Evolutionary conservation across 176 grass and related monocot genomes (phyloP).

Genomic region (Alloteropsis semialata): DNA sequence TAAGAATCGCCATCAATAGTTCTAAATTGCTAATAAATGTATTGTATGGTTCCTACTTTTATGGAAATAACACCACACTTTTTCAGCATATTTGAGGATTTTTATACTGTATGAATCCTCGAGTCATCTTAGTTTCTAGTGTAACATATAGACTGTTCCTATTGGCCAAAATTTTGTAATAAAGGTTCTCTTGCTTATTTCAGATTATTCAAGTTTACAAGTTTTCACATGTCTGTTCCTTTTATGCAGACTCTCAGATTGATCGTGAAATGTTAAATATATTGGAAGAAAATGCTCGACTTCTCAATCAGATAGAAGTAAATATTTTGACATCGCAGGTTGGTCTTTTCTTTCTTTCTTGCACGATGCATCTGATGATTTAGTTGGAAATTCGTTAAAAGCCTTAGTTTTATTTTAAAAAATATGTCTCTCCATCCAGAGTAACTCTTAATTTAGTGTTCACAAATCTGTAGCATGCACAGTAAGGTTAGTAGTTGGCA

Average conservation of each 20-base stretch:
- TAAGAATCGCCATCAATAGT: no score
- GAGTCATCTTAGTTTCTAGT: not conserved
- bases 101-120: slow-evolving; percentile 2
- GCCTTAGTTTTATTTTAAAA: not conserved
- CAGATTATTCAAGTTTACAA: not conserved
- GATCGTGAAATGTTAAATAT: slow-evolving; percentile 57
- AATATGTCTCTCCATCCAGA: not conserved
- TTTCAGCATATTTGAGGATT: not conserved
- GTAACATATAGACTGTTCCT: slow-evolving; percentile 5
- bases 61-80: no score
- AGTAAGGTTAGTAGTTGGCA: not conserved
- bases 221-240: slow-evolving; percentile 8
- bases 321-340: slow-evolving; percentile 90
- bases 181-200: not conserved
- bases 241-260: slow-evolving; percentile 60
- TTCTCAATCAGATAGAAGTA: slow-evolving; percentile 71
- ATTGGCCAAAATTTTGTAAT: not conserved
- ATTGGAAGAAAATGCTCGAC: slow-evolving; percentile 74
- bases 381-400: not conserved
- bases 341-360: slow-evolving; percentile 32
- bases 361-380: not conserved
- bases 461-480: not conserved
- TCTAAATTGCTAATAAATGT: no score
- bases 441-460: not conserved
- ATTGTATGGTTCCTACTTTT: no score